These are phyloP conservation scores for Rhizoclosmatium sp. DNA, from an alignment of 192 early-diverging fungal species.

Conservation along the genomic window DNA sequence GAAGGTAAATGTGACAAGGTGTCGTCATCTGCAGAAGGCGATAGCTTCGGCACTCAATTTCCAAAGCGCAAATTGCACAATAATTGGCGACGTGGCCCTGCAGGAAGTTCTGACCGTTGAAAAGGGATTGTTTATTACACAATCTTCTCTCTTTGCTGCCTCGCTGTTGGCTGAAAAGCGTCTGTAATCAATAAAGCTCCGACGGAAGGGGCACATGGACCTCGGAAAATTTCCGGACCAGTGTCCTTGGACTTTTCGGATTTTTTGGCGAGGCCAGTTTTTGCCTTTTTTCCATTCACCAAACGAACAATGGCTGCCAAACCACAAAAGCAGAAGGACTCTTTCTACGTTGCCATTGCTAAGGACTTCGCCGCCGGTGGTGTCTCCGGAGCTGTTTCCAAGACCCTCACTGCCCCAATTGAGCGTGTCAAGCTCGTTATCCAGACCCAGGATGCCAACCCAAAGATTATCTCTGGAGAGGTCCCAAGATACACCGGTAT, in stretches of 20 bases:
- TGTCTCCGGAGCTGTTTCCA: slow-evolving; percentile 96
- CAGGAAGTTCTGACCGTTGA: slow-evolving; percentile 9
- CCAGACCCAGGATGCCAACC: slow-evolving; percentile 45
- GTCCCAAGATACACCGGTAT: slow-evolving; percentile 89
- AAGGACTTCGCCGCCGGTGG: slow-evolving; percentile 88
- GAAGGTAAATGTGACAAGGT: slow-evolving; percentile 28
- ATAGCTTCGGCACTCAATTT: slow-evolving; percentile 27
- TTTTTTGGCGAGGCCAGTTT: not conserved
- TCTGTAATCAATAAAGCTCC: not conserved
- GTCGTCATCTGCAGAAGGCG: slow-evolving; percentile 16
- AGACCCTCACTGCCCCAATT: slow-evolving; percentile 96
- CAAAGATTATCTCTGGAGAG: slow-evolving; percentile 77
- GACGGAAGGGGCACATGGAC: no score
- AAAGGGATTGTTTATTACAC: slow-evolving; percentile 11
- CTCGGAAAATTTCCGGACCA: no score
- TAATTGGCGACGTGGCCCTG: not conserved
- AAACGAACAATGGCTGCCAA: slow-evolving; percentile 27
- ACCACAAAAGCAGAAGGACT: slow-evolving; percentile 30
- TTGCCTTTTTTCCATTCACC: slow-evolving; percentile 2
- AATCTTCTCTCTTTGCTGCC: slow-evolving; percentile 8
- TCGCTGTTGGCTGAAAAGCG: slow-evolving; percentile 1
- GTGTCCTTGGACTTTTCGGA: slow-evolving; percentile 15
- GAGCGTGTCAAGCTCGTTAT: slow-evolving; percentile 92
- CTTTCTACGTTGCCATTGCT: slow-evolving; percentile 35
- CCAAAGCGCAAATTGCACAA: slow-evolving; percentile 12